phyloP scores from a whole-genome alignment of 768 basidiomycete genomes.

The Rhizopogon salebrosus region DNA sequence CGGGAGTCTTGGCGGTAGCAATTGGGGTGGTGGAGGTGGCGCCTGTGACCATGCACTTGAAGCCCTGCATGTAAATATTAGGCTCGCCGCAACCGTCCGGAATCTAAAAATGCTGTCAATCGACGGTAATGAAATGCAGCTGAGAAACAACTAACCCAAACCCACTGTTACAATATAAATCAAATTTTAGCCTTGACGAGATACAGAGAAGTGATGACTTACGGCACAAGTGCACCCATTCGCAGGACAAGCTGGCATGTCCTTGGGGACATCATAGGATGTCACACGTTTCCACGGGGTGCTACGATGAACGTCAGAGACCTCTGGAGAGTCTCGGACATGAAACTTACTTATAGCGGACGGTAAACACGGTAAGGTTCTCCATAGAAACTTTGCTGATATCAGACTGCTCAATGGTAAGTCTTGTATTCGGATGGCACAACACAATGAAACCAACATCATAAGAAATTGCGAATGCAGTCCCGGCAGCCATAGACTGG shows the following conservation, averaged over 20 bases:
- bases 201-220: slow-evolving; percentile 11
- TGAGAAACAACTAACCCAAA: slow-evolving; percentile 35
- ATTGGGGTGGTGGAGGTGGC: slow-evolving; percentile 36
- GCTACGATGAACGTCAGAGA: slow-evolving; percentile 17
- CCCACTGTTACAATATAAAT: slow-evolving; percentile 33
- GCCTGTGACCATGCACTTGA: slow-evolving; percentile 44
- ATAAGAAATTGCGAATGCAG: slow-evolving; percentile 53
- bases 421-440: background rate
- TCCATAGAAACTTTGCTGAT: slow-evolving; percentile 40
- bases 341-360: slow-evolving; percentile 37
- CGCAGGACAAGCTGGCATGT: slow-evolving; percentile 43
- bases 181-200: background rate
- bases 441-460: slow-evolving; percentile 23
- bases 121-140: background rate
- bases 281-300: slow-evolving; percentile 50
- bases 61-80: slow-evolving; percentile 46
- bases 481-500: slow-evolving; percentile 45
- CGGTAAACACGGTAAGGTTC: slow-evolving; percentile 48
- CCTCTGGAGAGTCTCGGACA: background rate
- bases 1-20: slow-evolving; percentile 37
- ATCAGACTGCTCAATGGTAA: slow-evolving; percentile 33
- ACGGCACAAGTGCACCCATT: slow-evolving; percentile 50
- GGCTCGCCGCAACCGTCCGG: slow-evolving; percentile 43
- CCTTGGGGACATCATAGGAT: slow-evolving; percentile 42
- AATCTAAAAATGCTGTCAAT: slow-evolving; percentile 1